Evolutionary conservation across 768 basidiomycete genomes (phyloP).

Genomic region (Royoungia palumana): DNA sequence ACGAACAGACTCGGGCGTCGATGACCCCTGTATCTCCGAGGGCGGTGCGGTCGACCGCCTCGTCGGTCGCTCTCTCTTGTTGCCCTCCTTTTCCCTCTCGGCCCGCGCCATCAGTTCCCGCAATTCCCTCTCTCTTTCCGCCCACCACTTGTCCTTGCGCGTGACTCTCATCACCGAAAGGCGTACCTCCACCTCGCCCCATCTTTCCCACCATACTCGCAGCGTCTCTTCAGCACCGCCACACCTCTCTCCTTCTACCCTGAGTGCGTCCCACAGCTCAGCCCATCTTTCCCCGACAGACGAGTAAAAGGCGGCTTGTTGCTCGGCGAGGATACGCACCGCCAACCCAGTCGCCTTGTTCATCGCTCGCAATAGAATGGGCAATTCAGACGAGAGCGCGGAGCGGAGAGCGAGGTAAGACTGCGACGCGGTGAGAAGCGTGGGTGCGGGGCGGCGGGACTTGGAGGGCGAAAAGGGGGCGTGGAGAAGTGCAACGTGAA

Average conservation of each 20-base stretch:
- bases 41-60: constrained; percentile 18
- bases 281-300: constrained; percentile 65
- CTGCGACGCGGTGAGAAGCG: constrained; percentile 68
- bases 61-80: constrained; percentile 15
- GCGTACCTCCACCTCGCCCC: constrained; percentile 59
- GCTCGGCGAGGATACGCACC: constrained; percentile 48
- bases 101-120: constrained; percentile 15
- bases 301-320: constrained; percentile 60
- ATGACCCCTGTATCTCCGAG: constrained; percentile 5
- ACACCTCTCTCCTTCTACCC: constrained; percentile 67
- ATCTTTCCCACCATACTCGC: constrained; percentile 67
- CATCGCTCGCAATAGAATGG: constrained; percentile 55
- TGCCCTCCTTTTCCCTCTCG: constrained; percentile 19
- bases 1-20: constrained; percentile 22
- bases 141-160: constrained; percentile 36
- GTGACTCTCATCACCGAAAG: constrained; percentile 38
- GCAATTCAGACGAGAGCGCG: constrained; percentile 69
- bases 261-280: constrained; percentile 82
- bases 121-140: constrained; percentile 25
- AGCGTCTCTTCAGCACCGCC: constrained; percentile 67
- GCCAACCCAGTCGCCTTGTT: constrained; percentile 56
- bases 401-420: constrained; percentile 76
- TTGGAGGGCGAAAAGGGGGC: constrained; percentile 60
- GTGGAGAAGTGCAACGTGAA: constrained; percentile 67
- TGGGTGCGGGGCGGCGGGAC: constrained; percentile 51